Evolutionary conservation across 805 yeast genomes (phyloP).

Genomic region (Metschnikowia shivogae): DNA sequence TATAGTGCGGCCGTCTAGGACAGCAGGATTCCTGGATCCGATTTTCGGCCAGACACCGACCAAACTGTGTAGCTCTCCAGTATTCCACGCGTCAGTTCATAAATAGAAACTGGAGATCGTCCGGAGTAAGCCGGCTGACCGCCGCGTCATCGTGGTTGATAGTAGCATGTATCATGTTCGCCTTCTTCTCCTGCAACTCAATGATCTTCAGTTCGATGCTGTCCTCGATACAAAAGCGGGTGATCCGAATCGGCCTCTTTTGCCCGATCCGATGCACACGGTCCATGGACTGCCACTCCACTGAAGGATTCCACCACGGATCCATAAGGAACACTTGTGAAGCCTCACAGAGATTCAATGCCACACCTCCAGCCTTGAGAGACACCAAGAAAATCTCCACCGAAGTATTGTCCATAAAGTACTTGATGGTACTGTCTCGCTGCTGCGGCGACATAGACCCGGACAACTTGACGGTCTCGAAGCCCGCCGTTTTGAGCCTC

Average conservation of each 20-base stretch:
- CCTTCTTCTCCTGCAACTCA: constrained; percentile 95
- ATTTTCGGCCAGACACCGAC: too few species aligned
- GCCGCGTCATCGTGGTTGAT: constrained; percentile 91
- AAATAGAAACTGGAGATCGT: constrained; percentile 91
- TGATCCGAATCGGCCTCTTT: constrained; percentile 86
- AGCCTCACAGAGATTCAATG: constrained; percentile 92
- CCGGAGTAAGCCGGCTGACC: constrained; percentile 81
- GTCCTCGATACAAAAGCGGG: constrained; percentile 91
- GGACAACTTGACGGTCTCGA: constrained; percentile 87
- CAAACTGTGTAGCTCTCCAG: too few species aligned
- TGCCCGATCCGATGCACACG: constrained; percentile 98
- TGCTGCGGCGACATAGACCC: constrained; percentile 98
- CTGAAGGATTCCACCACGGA: constrained; percentile 99
- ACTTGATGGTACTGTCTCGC: constrained; percentile 83
- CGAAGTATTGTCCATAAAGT: constrained; percentile 87
- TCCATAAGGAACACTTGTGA: constrained; percentile 93
- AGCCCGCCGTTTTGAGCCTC: constrained; percentile 93
- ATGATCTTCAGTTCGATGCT: constrained; percentile 95
- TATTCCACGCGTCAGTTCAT: constrained; percentile 47
- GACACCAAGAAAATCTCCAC: constrained; percentile 95
- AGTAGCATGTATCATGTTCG: constrained; percentile 97
- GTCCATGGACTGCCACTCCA: constrained; percentile 98
- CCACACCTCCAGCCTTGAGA: constrained; percentile 98
- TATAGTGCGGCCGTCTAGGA: too few species aligned
- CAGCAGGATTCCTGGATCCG: too few species aligned